Base-by-base conservation (phyloP, 2,329 filamentous ascomycete species). In the Ilyonectria destructans region DNA sequence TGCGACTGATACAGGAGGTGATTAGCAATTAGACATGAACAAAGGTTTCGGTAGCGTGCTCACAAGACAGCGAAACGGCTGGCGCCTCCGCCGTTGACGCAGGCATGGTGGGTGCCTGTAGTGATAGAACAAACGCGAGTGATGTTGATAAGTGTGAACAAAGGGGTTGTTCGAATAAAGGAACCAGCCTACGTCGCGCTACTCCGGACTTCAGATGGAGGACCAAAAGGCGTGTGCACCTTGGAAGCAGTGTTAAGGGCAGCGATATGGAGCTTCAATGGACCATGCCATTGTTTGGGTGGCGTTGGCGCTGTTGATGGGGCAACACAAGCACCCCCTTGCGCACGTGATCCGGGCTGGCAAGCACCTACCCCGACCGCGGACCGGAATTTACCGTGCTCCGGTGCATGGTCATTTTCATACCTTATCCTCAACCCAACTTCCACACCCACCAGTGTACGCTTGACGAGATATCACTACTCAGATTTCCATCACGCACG, bases 1-100 rank as follows among this genome's bases (percentile, higher is more conserved):
- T 77, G 96, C 96, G 85, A 99, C 95, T 95, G 58, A 3, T 46
- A 40, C 37, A 48, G 29, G 35, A 55, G 55, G 21, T 35, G 58
- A 68, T 77, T 60, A 78, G 77, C 31, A 13, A 57, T 19, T 35
- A 7, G 52, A 13, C 12, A 5, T 35, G 15, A 19, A 17, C 9
- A 55, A 45, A 19, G 13, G 19, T 12, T 49, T 33, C 29, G 26
- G 43, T 12, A 43, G 46, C 48, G 55, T 62, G 62, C 86, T 77
- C 84, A 92, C 90, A 93, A 54, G 91, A 93, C 78, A 93, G 84
- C 74, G 90, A 85, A 76, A 93, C 90, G 59, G 88, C 87, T 74
- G 91, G 91, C 75, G 84, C 83, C 74, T 92, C 91, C 75, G 87
- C 83, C 75, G 87, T 85, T 69, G 87, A 86, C 73, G 86, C 88